Evolutionary conservation across 345 rosid genomes (phyloP), one percentile per base, ranked within the genome.

Genomic region (Combretum micranthum): DNA sequence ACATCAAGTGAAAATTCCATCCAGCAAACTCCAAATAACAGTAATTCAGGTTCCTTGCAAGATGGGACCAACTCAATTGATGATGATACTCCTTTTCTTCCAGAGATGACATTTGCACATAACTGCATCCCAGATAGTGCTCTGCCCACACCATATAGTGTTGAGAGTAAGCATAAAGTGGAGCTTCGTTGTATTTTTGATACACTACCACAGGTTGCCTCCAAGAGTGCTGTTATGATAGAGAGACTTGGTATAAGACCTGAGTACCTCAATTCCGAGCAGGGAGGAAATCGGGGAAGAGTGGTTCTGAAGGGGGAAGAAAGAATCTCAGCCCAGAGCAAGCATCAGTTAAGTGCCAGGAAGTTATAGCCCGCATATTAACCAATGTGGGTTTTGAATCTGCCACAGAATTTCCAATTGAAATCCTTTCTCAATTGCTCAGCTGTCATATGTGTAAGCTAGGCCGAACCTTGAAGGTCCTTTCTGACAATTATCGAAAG

Each of bases 221-320:
- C 77, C 49, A 83, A 75, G 75, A 86, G 68, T 71, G 77, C 92
- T 74, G 82, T 84, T 52, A 81, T 80, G 87, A 72, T 77, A 5
- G 98, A 92, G 82, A 86, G 98, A 73, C 80, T 81, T 70, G 98
- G 96, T 57, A 74, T 86, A 64, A 74, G 76, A 77, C 87, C 87
- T 23, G 89, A 83, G 72, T 75, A 70, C 67, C 70, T 69, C 11
- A 78, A 78, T 64, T 69, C 72, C 57, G 95, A 88, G 65, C 90
- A 84, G n/a, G 78, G 90, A 68, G 95, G 89, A 53, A 72, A 64
- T 50, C 80, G 77, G 56, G 76, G 52, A 88, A 79, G 66, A 78
- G 61, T 72, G 81, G 72, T n/a, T 52, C 69, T 16, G 81, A 73
- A 20, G 73, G 77, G 47, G 61, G 72, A 15, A 86, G 67, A 56